Conservation (phyloP, 169 alveolate species). For the Eimeria necatrix region DNA sequence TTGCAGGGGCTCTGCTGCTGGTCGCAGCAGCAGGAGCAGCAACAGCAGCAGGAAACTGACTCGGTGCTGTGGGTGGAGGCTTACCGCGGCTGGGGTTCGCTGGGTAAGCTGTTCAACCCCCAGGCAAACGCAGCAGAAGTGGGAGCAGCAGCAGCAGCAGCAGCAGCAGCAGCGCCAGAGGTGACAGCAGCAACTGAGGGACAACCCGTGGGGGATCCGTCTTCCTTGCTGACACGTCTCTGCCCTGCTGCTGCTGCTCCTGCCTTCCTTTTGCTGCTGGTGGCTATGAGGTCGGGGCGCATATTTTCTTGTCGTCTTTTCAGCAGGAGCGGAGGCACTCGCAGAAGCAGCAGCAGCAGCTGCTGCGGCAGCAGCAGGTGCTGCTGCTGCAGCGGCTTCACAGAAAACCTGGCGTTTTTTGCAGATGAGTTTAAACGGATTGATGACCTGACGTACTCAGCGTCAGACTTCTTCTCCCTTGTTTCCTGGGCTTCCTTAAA, state of each 20-base stretch:
- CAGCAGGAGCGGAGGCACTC: too few relatives aligned
- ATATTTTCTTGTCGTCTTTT: constrained; percentile 12
- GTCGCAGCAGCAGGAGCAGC: constrained; percentile 27
- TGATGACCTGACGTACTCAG: background rate
- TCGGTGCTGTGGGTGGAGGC: constrained; percentile 21
- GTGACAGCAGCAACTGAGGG: background rate
- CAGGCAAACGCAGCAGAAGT: background rate
- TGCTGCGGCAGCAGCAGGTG: constrained; percentile 40
- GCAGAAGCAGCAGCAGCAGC: background rate
- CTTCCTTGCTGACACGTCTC: background rate
- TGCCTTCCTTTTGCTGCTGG: constrained; percentile 17
- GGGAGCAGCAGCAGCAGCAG: constrained; percentile 4
- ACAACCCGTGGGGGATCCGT: background rate
- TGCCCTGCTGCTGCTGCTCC: constrained; percentile 48
- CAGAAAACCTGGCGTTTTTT: background rate
- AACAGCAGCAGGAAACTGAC: background rate
- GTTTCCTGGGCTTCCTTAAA: background rate
- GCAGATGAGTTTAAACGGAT: background rate
- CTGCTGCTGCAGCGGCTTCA: background rate
- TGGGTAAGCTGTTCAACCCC: background rate
- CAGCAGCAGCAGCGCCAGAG: background rate
- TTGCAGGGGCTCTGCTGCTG: constrained; percentile 39
- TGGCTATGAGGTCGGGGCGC: constrained; percentile 17
- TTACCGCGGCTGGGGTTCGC: constrained; percentile 22
- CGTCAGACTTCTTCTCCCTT: constrained; percentile 47